Base-by-base conservation (phyloP, 768 basidiomycete genomes). In the Leccinum disarticulatum region DNA sequence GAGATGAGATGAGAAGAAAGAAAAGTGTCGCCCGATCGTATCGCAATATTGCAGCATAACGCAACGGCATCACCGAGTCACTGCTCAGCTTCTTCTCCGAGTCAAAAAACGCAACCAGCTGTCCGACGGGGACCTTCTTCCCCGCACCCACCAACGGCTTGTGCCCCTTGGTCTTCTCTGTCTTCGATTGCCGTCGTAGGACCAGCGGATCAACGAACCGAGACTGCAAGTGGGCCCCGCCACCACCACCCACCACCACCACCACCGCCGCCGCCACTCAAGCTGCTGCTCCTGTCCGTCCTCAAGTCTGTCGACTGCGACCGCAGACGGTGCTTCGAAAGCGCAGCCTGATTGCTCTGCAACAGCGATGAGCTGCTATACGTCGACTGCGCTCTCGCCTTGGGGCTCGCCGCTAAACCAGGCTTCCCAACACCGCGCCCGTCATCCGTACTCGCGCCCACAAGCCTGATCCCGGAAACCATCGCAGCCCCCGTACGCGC, bases 21-120 rank as follows among this genome's bases (percentile, higher is more conserved):
- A 46, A 19, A 19, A 19, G 41, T 46, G n/a, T 46, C 19, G 19
- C 43, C 11, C 43, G 43, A 46, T 46, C 11, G 19, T 46, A 35
- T 35, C 13, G 11, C 33, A 31, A 11, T 31, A 35, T 35, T 13
- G 33, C 33, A 43, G 9, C 25, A 15, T 6, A 7, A 27, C 25
- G 14, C 14, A 49, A 49, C 48, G 4, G 27, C 25, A 49, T 27
- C 10, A 46, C 43, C 19, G 43, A 53, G n/a, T n/a, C n/a, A n/a
- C 52, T 43, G 50, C 25, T 59, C 43, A 43, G n/a, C 47, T 38
- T 17, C 62, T 55, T 69, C 52, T 75, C 73, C 25, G 72, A 70
- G 35, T 93, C 89, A 66, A 94, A 94, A 73, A 89, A 93, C n/a
- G 90, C 90, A 14, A 92, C 89, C 47, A 94, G 73, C 67, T 93